Conservation (phyloP, 2,329 filamentous ascomycete genomes). For the Fusarium tupiense region DNA sequence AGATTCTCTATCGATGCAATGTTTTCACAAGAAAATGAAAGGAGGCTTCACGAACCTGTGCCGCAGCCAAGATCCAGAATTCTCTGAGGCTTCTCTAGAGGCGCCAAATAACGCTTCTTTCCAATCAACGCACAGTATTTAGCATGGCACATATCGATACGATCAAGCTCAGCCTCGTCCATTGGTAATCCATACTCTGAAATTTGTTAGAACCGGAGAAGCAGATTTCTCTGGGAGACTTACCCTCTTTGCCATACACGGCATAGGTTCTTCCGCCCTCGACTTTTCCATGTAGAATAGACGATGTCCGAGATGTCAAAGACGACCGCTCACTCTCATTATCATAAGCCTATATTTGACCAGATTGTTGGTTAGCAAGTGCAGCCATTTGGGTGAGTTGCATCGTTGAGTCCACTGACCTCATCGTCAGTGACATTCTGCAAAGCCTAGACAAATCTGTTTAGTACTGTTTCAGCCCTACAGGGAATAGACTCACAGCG, state of each 20-base stretch:
- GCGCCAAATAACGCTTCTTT: slow-evolving; percentile 40
- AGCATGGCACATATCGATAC: slow-evolving; percentile 53
- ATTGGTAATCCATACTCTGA: slow-evolving; percentile 53
- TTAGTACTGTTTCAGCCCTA: not conserved
- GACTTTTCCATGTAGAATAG: slow-evolving; percentile 37
- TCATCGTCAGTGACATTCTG: slow-evolving; percentile 29
- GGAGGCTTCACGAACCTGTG: slow-evolving; percentile 31
- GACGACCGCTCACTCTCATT: slow-evolving; percentile 31
- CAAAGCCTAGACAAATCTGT: slow-evolving; percentile 8
- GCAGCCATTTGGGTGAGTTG: not conserved
- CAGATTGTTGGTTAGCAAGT: slow-evolving; percentile 7
- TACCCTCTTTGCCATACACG: slow-evolving; percentile 48
- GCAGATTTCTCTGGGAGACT: not conserved
- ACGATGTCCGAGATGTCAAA: slow-evolving; percentile 43
- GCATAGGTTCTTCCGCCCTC: slow-evolving; percentile 49
- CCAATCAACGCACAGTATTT: slow-evolving; percentile 47
- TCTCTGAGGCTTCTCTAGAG: slow-evolving; percentile 37
- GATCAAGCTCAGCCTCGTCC: slow-evolving; percentile 53
- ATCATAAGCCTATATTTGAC: slow-evolving; percentile 16
- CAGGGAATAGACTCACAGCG: not conserved
- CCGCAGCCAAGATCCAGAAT: slow-evolving; percentile 48
- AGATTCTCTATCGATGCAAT: not conserved
- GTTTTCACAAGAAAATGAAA: no score
- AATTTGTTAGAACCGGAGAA: not conserved
- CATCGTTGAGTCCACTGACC: slow-evolving; percentile 15